Base-by-base conservation (phyloP, 2,329 filamentous ascomycete genomes). In the Sporothrix dimorphospora region DNA sequence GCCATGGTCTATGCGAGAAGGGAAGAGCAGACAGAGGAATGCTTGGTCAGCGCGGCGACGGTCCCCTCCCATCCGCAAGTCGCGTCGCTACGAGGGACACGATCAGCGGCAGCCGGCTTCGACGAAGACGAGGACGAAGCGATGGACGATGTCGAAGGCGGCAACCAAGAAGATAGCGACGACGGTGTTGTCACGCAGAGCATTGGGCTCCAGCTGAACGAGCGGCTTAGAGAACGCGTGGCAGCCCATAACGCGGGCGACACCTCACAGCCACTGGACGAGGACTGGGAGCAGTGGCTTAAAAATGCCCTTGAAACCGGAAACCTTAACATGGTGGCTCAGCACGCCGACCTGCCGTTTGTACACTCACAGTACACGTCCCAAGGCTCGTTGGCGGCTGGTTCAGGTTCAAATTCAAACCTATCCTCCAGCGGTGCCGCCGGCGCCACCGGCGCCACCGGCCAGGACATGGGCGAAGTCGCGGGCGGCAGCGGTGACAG, bases 241-340 rank as follows among this genome's bases (percentile, higher is more conserved):
- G 89, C 89, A 19, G 85, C 88, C 63, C 86, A 88, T 71, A 88
- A 90, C 75, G 86, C 88, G 4, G 89, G 89, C 57, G 87, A 89
- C 74, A 81, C 81, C 40, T 85, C 85, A 19, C 84, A 86, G 63
- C 85, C 88, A 34, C 84, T 92, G 75, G 90, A 92, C 77, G 89
- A 91, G 74, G 90, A 91, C 76, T 92, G 89, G 90, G 91, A 93
- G 79, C 89, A 91, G 79, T 93, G 90, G 87, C 82, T 92, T 73
- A 92, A 92, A 80, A 89, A 90, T 76, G 89, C 88, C 57, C 87
- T 91, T 66, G 90, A 92, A 77, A 84, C 87, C 6, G 90, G 90
- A 73, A 83, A 87, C 71, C 80, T 89, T 49, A 82, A 84, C 67
- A 78, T 86, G 47, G 82, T 86, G 34, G 81, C 83, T 4, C 82